A percentile compares a stretch with the other conserved stretches of the same genome.
Conservation (phyloP, 2,329 filamentous ascomycete genomes). For the Pseudopyrenochaeta lycopersici region DNA sequence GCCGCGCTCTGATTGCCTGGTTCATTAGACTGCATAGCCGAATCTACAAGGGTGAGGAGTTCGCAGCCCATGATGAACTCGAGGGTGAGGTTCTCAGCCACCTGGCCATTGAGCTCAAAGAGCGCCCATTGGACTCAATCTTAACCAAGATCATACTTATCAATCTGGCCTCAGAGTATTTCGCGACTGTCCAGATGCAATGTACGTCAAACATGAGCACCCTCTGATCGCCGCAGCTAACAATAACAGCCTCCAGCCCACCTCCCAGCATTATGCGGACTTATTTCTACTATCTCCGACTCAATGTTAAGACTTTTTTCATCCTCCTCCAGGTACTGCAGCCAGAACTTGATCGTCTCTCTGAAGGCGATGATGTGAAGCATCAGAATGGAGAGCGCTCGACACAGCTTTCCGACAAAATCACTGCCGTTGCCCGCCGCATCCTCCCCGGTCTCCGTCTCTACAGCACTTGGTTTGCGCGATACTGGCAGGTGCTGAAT, state of each 20-base stretch:
- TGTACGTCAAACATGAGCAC: conserved; percentile 53
- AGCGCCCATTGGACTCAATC: conserved; percentile 69
- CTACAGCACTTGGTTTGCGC: conserved; percentile 73
- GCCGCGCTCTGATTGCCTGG: conserved; percentile 76
- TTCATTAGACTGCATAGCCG: conserved; percentile 87
- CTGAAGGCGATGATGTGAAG: conserved; percentile 56
- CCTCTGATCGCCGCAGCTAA: conserved; percentile 13
- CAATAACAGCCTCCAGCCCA: conserved; percentile 29
- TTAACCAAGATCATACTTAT: conserved; percentile 83
- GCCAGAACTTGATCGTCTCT: conserved; percentile 72
- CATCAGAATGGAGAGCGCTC: conserved; percentile 45
- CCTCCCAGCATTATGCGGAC: conserved; percentile 49
- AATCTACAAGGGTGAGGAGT: conserved; percentile 80
- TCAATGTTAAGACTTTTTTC: conserved; percentile 82
- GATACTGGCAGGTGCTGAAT: conserved; percentile 63
- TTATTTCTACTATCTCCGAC: conserved; percentile 72
- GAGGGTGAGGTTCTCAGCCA: conserved; percentile 87
- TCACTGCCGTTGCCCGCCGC: conserved; percentile 67
- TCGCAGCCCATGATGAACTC: conserved; percentile 79
- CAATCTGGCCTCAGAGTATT: conserved; percentile 84
- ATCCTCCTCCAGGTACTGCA: conserved; percentile 75
- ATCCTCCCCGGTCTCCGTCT: conserved; percentile 71
- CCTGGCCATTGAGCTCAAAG: conserved; percentile 76
- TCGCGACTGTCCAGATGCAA: conserved; percentile 69
- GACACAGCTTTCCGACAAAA: conserved; percentile 57